Evolutionary conservation across 495 filamentous ascomycete species (phyloP), one percentile per base, ranked within the genome.

Genomic region (Talaromyces wortmannii): DNA sequence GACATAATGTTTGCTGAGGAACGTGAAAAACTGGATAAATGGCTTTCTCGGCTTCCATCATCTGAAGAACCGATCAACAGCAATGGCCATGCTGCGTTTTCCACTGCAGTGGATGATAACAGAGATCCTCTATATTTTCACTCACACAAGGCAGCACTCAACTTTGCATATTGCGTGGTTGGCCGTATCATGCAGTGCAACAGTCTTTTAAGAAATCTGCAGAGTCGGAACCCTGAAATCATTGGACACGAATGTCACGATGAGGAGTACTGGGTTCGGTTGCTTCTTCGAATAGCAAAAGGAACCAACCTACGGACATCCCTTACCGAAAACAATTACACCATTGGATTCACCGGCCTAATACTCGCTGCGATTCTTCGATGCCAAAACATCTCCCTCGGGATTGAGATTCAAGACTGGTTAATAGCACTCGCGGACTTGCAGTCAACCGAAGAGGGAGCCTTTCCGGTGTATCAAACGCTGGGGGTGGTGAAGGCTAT

Each of bases 261-360:
- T 53, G 55, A 36, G n/a, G 57, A 64, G 17, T 7, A 48, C 10
- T 69, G 64, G 64, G 43, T 57, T 12, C 33, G 44, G 2, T 15
- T 62, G 4, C 36, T 69, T 17, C 56, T 69, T 7, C 58, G 52
- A 23, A 63, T 67, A 46, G 59, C 58, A 11, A 16, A 57, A 48
- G 67, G 64, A 13, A 58, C 46, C 6, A 44, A 61, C 46, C 56
- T 65, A 55, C 42, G 45, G 11, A 55, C 31, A 6, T 66, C 53
- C 13, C 17, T 62, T 8, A 45, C 15, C 18, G 43, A 43, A 36
- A 68, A 70, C 45, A 66, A 16, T 48, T 70, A 65, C 51, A 67
- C 65, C 32, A 68, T 70, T 33, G 67, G 67, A 4, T 62, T 70
- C 54, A 61, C 67, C 0, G 63, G 67, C 43, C 52, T 70, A 8